Evolutionary conservation across 192 early-diverging fungal genomes (phyloP), one percentile per base, ranked within the genome.

Genomic region (Coemansia sp.): DNA sequence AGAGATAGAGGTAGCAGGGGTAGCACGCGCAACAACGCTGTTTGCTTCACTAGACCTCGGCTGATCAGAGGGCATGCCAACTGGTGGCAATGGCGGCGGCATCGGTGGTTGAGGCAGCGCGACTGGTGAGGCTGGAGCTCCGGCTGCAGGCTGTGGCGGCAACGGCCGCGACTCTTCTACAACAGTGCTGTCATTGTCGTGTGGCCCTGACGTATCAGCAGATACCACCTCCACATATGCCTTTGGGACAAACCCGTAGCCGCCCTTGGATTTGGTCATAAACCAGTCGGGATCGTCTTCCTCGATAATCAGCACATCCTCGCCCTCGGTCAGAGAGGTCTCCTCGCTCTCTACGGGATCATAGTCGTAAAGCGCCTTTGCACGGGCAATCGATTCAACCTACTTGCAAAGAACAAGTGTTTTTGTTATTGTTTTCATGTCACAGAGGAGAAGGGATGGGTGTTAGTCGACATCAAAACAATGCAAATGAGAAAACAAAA

Each of bases 211-310:
- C 7, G 63, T n/a, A 61, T 48, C 61, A n/a, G 25, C 59, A 10
- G 69, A 66, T 51, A 72, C 65, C 55, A 71, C 66, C 90, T 79
- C 91, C 10, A 99, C 83, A 77, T 99, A 99, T 49, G 90, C 91
- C 62, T 89, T 88, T 56, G 96, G 97, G 25, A 92, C 88, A 65
- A 97, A 90, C 17, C 97, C 97, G 55, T 90, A 89, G 5, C 85
- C 67, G 11, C 80, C 86, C 65, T 90, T 86, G 38, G 86, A 86
- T 65, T 87, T 86, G 19, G 88, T 93, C 67, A 97, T 87, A 86
- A 88, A 95, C 97, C 97, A 99, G 76, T 98, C 95, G 7, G 88
- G 88, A 68, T 96, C 95, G 62, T 89, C 89, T 37, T 88, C 87
- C 50, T 95, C 93, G 69, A 93, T 89, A 5, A 99, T 75, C 56